A percentile compares a stretch with the other conserved stretches of the same genome.
Evolutionary conservation across 192 early-diverging fungal genomes (phyloP).

Genomic region (Gonapodya sp.): DNA sequence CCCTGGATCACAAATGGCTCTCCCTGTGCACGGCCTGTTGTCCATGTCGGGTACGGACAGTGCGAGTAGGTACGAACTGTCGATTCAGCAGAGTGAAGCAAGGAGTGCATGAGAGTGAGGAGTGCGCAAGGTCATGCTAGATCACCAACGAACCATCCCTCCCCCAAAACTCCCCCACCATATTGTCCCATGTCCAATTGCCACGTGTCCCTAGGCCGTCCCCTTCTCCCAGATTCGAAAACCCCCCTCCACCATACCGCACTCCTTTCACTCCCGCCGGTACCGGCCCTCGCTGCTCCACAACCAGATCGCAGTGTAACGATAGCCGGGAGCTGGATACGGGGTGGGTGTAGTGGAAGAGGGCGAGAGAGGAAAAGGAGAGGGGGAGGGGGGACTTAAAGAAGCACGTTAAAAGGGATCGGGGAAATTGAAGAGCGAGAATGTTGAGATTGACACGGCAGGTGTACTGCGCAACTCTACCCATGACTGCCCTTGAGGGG

Average conservation of each 20-base stretch:
- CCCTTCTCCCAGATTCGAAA: no score
- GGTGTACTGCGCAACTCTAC: no score
- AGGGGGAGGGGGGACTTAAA: not conserved
- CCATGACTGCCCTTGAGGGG: no score
- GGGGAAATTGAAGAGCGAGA: not conserved
- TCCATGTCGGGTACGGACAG: not conserved
- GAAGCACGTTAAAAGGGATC: not conserved
- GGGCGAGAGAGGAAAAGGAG: not conserved
- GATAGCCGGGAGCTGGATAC: not conserved
- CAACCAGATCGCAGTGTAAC: not conserved
- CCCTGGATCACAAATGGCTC: not conserved
- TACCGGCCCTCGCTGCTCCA: not conserved
- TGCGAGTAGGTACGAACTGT: not conserved
- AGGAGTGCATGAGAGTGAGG: no score
- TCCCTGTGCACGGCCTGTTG: not conserved
- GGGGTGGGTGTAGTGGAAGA: not conserved
- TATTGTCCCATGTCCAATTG: not conserved
- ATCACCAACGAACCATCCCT: not conserved
- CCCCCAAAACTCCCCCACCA: not conserved
- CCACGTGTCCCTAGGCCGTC: no score
- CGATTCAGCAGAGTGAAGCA: no score
- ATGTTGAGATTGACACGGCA: no score
- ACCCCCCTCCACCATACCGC: not conserved
- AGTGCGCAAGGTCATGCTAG: no score
- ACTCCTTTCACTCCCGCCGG: not conserved